A percentile compares a stretch with the other conserved stretches of the same genome.
These are phyloP conservation scores for Ananas comosus DNA, from an alignment of 176 grass and related monocot genomes.

Conservation along the genomic window DNA sequence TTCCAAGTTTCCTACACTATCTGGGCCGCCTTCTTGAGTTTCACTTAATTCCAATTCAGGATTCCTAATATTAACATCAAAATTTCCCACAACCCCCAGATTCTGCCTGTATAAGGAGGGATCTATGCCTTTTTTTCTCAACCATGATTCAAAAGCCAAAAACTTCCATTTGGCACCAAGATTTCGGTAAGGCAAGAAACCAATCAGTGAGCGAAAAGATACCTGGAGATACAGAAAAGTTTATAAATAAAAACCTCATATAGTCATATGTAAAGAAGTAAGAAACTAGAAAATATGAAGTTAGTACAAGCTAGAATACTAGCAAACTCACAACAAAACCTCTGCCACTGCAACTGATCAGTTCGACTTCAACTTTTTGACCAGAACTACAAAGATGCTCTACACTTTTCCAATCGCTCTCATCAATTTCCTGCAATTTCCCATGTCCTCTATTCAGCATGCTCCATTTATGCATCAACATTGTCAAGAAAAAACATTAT, in stretches of 20 bases:
- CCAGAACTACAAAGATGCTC: constrained; percentile 49
- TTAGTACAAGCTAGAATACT: neutral
- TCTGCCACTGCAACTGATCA: constrained; percentile 73
- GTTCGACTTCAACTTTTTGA: constrained; percentile 76
- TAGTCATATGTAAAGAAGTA: neutral
- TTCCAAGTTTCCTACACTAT: constrained; percentile 33
- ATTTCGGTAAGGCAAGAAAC: constrained; percentile 83
- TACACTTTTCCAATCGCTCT: constrained; percentile 49
- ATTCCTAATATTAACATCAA: constrained; percentile 28
- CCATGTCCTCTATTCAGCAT: neutral
- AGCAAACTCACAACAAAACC: constrained; percentile 79
- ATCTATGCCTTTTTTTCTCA: constrained; percentile 73
- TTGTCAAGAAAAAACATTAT: neutral
- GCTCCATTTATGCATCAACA: neutral
- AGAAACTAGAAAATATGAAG: neutral
- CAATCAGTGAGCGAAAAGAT: constrained; percentile 74
- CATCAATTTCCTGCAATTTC: constrained; percentile 23
- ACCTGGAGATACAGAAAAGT: constrained; percentile 40
- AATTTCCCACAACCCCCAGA: constrained; percentile 39
- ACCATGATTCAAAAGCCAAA: constrained; percentile 83
- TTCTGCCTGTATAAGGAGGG: constrained; percentile 60
- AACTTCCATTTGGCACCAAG: constrained; percentile 81
- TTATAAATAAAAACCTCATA: neutral
- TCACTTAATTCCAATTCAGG: constrained; percentile 33
- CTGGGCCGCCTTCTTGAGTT: constrained; percentile 29